These are phyloP conservation scores for Sclerotinia subarctica DNA, from an alignment of 2,329 filamentous ascomycete species.

Conservation along the genomic window DNA sequence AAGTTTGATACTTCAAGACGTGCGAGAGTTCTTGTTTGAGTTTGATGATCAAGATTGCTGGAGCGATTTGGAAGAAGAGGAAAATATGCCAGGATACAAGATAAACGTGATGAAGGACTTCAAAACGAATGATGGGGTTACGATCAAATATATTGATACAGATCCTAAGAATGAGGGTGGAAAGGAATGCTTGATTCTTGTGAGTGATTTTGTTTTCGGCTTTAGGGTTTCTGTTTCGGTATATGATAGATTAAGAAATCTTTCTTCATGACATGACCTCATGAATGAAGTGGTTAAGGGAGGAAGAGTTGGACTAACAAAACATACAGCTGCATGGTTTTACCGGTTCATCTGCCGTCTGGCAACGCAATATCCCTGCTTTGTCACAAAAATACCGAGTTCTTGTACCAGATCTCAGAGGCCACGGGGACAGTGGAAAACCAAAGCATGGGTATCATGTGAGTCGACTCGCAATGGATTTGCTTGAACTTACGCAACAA, in stretches of 20 bases:
- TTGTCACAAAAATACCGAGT: conserved; percentile 31
- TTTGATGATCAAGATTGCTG: not conserved
- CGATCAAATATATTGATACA: conserved; percentile 32
- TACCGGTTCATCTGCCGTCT: conserved; percentile 37
- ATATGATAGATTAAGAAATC: not conserved
- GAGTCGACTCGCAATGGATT: conserved; percentile 36
- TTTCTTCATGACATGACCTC: too few relatives aligned
- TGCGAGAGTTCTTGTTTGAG: not conserved
- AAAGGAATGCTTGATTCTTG: conserved; percentile 30
- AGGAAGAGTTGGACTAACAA: not conserved
- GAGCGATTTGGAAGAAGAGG: not conserved
- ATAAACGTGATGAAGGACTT: conserved; percentile 25
- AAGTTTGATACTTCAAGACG: not conserved
- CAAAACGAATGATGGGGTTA: conserved; percentile 30
- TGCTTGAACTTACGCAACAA: conserved; percentile 31
- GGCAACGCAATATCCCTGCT: conserved; percentile 35
- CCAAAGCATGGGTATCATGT: conserved; percentile 36
- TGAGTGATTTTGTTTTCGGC: conserved; percentile 21
- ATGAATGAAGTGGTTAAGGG: too few relatives aligned
- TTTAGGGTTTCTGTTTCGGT: too few relatives aligned
- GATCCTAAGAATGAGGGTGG: conserved; percentile 16
- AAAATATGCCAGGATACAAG: not conserved
- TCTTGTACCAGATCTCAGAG: conserved; percentile 36
- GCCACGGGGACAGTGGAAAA: conserved; percentile 35
- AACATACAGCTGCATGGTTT: conserved; percentile 38